Base-by-base conservation (phyloP, 768 basidiomycete species). In the Sutorius australiensis region DNA sequence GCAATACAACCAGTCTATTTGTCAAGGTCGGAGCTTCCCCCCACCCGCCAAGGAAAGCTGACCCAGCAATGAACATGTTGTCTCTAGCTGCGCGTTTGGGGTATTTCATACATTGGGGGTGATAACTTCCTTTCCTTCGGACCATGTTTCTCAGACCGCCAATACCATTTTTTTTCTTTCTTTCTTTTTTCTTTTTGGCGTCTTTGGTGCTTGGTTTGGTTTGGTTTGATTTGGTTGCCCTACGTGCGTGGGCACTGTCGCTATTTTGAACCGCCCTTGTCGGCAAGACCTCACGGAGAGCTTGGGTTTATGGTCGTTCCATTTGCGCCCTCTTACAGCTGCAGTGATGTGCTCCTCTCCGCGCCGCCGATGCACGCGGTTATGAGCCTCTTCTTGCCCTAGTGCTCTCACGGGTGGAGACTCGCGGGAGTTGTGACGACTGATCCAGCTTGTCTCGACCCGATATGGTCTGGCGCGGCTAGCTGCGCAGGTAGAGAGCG, bases 21-120 rank as follows among this genome's bases (percentile, higher is more conserved):
- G 57, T 58, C 54, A 59, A 64, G 60, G 59, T 58, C 51, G 56
- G 62, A 53, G 52, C 43, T 51, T 57, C 57, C 48, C 52, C 57
- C 58, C 60, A 46, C 59, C 41, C 56, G 36, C 48, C 50, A 49
- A 50, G 47, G 47, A 46, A 19, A 28, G 32, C 48, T 58, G 43
- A 57, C 55, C 54, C 55, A 55, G 50, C 40, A 54, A 46, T 37
- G n/a, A 37, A 8, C 50, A 30, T 17, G n/a, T 43, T 17, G n/a
- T 43, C 41, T 40, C 34, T 34, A 56, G 60, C 51, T 48, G 56
- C 47, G 41, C 57, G 12, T 46, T 58, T 58, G 40, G 37, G 38
- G 58, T 59, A 56, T 67, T 60, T 60, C 50, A 54, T 59, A 52
- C 45, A 34, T 14, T 50, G 28, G 16, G 31, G 42, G 51, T 48